phyloP scores from a whole-genome alignment of 495 filamentous ascomycete species.

The Podospora comata region DNA sequence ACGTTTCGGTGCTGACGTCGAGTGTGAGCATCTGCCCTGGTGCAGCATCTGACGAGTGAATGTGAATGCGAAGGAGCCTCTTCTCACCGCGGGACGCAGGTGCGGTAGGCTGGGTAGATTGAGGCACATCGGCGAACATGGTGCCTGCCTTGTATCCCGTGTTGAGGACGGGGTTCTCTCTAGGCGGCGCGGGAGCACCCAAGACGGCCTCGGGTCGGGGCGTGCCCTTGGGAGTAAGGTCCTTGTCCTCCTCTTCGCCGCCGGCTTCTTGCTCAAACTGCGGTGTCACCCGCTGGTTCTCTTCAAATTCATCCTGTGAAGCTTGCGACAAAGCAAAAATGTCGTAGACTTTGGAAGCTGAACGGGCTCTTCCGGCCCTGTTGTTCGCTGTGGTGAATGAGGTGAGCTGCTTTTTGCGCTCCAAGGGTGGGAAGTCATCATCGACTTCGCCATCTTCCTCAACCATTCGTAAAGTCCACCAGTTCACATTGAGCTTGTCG shows the following conservation, averaged over 20 bases:
- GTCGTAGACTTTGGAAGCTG: constrained; percentile 81
- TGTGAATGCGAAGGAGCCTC: constrained; percentile 71
- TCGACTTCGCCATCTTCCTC: constrained; percentile 86
- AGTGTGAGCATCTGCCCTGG: constrained; percentile 66
- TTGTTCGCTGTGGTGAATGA: constrained; percentile 94
- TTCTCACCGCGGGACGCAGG: constrained; percentile 62
- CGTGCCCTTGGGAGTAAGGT: constrained; percentile 41
- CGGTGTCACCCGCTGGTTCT: constrained; percentile 74
- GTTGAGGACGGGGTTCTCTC: constrained; percentile 59
- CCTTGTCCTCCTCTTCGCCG: constrained; percentile 41
- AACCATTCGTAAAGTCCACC: constrained; percentile 91
- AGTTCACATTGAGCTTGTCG: constrained; percentile 77
- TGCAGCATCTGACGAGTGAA: constrained; percentile 70
- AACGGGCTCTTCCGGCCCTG: constrained; percentile 60
- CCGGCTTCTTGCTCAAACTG: constrained; percentile 59
- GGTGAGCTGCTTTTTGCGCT: constrained; percentile 70
- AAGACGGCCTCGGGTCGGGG: constrained; percentile 42
- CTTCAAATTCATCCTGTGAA: constrained; percentile 67
- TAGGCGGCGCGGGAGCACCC: constrained; percentile 30
- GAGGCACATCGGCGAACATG: constrained; percentile 63
- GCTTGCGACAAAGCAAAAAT: constrained; percentile 91
- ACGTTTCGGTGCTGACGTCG: constrained; percentile 88
- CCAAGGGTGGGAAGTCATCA: constrained; percentile 87
- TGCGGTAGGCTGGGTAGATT: constrained; percentile 59
- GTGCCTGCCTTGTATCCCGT: constrained; percentile 55